phyloP scores from a whole-genome alignment of 805 yeast genomes.

The Tetrapisispora pingtungensis region DNA sequence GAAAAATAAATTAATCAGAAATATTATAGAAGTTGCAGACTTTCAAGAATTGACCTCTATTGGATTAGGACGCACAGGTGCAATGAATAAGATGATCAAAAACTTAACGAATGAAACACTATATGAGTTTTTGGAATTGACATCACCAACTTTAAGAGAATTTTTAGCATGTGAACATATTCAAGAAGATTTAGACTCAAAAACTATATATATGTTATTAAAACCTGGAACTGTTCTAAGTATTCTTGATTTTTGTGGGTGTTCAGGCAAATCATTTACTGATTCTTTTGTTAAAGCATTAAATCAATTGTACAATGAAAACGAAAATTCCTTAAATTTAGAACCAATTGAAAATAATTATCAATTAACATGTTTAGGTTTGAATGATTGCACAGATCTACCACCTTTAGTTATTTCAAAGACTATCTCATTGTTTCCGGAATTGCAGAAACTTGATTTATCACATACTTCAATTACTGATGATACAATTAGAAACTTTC shows the following conservation, averaged over 20 bases:
- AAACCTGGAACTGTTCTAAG: slow-evolving; percentile 36
- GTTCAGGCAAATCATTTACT: slow-evolving; percentile 55
- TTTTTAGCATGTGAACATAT: slow-evolving; percentile 79
- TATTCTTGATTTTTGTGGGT: slow-evolving; percentile 82
- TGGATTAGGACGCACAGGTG: slow-evolving; percentile 80
- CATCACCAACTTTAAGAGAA: slow-evolving; percentile 58
- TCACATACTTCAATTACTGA: slow-evolving; percentile 73
- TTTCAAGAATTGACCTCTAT: slow-evolving; percentile 83
- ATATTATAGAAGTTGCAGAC: slow-evolving; percentile 61
- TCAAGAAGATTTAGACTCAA: slow-evolving; percentile 66
- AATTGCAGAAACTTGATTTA: slow-evolving; percentile 60
- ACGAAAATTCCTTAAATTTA: not conserved
- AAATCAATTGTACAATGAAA: slow-evolving; percentile 18
- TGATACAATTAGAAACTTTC: slow-evolving; percentile 45
- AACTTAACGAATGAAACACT: slow-evolving; percentile 76
- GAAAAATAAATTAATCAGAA: slow-evolving; percentile 39
- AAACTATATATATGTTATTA: slow-evolving; percentile 24
- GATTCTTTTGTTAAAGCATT: slow-evolving; percentile 40
- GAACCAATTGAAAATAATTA: slow-evolving; percentile 24
- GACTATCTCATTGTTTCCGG: slow-evolving; percentile 43
- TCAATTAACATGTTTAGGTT: slow-evolving; percentile 42
- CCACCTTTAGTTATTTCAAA: slow-evolving; percentile 41
- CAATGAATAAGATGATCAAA: slow-evolving; percentile 85
- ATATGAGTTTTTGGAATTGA: slow-evolving; percentile 45
- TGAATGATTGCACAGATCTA: slow-evolving; percentile 82